Percentiles rank a stretch among this genome's conserved stretches.
phyloP scores from a whole-genome alignment of 257 asterid species.

The Capsicum rhomboideum region DNA sequence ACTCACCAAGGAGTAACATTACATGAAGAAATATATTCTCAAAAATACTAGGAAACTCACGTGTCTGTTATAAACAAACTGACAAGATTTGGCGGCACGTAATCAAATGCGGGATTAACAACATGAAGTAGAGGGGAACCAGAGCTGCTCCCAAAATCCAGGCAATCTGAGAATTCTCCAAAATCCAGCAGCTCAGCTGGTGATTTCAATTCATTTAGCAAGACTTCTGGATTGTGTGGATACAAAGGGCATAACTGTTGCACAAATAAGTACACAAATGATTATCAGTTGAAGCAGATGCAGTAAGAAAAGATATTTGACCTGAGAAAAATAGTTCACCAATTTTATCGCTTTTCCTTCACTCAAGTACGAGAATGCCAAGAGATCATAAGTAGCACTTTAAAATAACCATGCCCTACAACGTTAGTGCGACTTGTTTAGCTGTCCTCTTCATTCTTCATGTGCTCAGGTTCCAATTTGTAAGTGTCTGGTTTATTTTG shows the following conservation, averaged over 20 bases:
- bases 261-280: conserved; percentile 8
- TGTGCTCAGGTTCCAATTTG: not conserved
- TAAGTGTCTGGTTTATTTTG: not conserved
- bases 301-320: conserved; percentile 4
- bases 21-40: not conserved
- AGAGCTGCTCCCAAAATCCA: conserved; percentile 71
- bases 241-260: conserved; percentile 83
- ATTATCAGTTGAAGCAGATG: conserved; percentile 10
- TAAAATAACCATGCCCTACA: not conserved
- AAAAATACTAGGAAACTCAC: conserved; percentile 41
- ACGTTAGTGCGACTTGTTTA: not conserved
- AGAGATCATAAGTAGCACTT: not conserved
- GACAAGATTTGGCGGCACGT: conserved; percentile 92
- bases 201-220: conserved; percentile 84
- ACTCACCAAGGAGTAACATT: not conserved
- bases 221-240: conserved; percentile 97
- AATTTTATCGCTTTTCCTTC: not conserved
- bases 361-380: not conserved
- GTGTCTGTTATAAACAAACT: conserved; percentile 90
- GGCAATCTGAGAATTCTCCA: conserved; percentile 93
- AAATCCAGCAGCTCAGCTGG: conserved; percentile 95
- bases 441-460: not conserved
- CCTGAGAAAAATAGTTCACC: not conserved
- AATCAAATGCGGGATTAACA: conserved; percentile 95
- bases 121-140: conserved; percentile 87